phyloP scores from a whole-genome alignment of 2,329 filamentous ascomycete genomes.

The Mycogone perniciosa region DNA sequence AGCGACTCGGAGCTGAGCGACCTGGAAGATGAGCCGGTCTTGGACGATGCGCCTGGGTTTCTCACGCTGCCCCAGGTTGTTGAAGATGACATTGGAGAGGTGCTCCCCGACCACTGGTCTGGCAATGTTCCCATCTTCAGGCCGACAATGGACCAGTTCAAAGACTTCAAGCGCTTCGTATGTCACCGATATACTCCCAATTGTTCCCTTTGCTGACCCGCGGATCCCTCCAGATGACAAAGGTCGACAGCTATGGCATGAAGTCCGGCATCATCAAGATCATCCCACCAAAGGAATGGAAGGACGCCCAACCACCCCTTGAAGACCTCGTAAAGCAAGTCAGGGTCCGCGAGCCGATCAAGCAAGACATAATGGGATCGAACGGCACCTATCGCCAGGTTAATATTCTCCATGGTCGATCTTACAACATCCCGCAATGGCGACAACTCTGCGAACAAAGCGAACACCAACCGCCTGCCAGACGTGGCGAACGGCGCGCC shows the following conservation, averaged over 20 bases:
- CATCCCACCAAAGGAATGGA: conserved; percentile 91
- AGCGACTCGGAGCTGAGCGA: conserved; percentile 63
- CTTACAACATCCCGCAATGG: conserved; percentile 97
- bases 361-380: conserved; percentile 94
- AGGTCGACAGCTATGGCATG: conserved; percentile 93
- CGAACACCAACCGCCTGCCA: conserved; percentile 90
- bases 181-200: conserved; percentile 23
- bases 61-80: conserved; percentile 21
- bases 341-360: conserved; percentile 92
- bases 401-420: conserved; percentile 92
- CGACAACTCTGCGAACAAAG: conserved; percentile 87
- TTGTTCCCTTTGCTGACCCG: conserved; percentile 21
- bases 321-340: conserved; percentile 86
- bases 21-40: conserved; percentile 49
- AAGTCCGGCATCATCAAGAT: conserved; percentile 95
- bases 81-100: conserved; percentile 65
- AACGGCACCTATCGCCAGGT: conserved; percentile 95
- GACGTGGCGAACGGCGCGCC: conserved; percentile 72
- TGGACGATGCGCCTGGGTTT: conserved; percentile 27
- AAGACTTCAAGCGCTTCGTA: conserved; percentile 88
- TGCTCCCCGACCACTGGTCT: conserved; percentile 83
- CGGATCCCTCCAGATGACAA: conserved; percentile 52
- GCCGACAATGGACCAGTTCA: conserved; percentile 92
- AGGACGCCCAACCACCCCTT: conserved; percentile 66
- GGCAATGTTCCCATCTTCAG: conserved; percentile 90